Evolutionary conservation across 148 eudicot species (phyloP).

Genomic region (Polygonum maritimum): DNA sequence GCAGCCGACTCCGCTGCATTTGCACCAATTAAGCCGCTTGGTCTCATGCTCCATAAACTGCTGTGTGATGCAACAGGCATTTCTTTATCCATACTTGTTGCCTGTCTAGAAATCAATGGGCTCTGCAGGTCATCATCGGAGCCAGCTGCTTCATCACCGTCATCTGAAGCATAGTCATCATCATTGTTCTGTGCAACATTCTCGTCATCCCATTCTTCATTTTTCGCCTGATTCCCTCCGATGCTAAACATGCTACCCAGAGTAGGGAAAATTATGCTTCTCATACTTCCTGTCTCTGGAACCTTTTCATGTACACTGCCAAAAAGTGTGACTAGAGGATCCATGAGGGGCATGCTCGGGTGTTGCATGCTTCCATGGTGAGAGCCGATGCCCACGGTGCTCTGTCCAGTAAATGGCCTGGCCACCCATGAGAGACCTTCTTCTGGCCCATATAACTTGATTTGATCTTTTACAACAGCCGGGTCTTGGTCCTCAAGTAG

Average conservation of each 20-base stretch:
- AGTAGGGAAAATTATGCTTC: constrained; percentile 50
- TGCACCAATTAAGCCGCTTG: constrained; percentile 29
- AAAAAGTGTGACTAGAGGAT: constrained; percentile 52
- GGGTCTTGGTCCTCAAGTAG: constrained; percentile 28
- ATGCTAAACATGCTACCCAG: constrained; percentile 64
- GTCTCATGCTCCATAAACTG: constrained; percentile 34
- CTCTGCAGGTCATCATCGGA: constrained; percentile 35
- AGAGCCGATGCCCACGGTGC: constrained; percentile 45
- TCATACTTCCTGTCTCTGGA: constrained; percentile 53
- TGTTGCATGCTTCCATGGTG: constrained; percentile 20
- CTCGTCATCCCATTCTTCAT: constrained; percentile 63
- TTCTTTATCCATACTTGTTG: constrained; percentile 37
- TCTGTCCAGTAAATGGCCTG: constrained; percentile 46
- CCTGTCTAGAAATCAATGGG: constrained; percentile 47
- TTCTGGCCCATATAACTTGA: constrained; percentile 44
- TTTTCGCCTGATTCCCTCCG: constrained; percentile 39
- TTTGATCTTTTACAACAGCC: constrained; percentile 24
- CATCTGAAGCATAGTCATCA: constrained; percentile 34
- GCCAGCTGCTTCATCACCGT: constrained; percentile 20
- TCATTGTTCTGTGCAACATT: constrained; percentile 28
- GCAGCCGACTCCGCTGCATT: constrained; percentile 20
- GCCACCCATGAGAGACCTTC: constrained; percentile 53
- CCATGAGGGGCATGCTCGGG: constrained; percentile 32
- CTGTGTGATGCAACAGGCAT: constrained; percentile 34
- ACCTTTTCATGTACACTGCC: constrained; percentile 48